These are phyloP conservation scores for Grosmannia penicillata DNA, from an alignment of 2,329 filamentous ascomycete genomes.

Conservation along the genomic window DNA sequence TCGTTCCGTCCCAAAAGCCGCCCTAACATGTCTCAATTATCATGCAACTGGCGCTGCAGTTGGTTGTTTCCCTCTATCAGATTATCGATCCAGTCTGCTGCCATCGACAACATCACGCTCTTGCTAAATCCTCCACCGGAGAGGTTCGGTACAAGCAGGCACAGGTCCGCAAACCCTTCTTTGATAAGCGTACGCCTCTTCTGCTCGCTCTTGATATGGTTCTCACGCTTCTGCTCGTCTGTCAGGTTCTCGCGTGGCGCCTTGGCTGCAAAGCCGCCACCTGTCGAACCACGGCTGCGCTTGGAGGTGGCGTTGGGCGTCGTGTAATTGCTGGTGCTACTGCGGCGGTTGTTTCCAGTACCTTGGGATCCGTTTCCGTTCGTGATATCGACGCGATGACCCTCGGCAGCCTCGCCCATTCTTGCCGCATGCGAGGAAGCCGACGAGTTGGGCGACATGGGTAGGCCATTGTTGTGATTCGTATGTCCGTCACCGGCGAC, in stretches of 20 bases:
- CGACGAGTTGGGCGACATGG: background rate
- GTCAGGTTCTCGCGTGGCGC: constrained; percentile 54
- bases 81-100: constrained; percentile 65
- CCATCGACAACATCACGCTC: constrained; percentile 61
- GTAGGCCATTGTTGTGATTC: background rate
- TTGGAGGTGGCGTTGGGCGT: background rate
- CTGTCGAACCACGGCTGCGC: background rate
- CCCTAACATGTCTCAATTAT: no score
- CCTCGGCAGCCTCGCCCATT: no score
- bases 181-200: constrained; percentile 72
- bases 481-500: background rate
- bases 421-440: background rate
- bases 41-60: constrained; percentile 38
- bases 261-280: constrained; percentile 20
- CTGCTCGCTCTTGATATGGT: constrained; percentile 79
- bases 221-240: constrained; percentile 69
- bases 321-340: no score
- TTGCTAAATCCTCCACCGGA: constrained; percentile 67
- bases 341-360: no score
- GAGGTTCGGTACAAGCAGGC: constrained; percentile 59
- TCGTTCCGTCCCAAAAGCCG: no score
- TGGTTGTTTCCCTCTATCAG: constrained; percentile 53
- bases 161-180: constrained; percentile 69
- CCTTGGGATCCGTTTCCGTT: no score
- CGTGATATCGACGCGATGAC: no score